Evolutionary conservation across 305 asterid species (phyloP).

Genomic region (Andrographis paniculata): DNA sequence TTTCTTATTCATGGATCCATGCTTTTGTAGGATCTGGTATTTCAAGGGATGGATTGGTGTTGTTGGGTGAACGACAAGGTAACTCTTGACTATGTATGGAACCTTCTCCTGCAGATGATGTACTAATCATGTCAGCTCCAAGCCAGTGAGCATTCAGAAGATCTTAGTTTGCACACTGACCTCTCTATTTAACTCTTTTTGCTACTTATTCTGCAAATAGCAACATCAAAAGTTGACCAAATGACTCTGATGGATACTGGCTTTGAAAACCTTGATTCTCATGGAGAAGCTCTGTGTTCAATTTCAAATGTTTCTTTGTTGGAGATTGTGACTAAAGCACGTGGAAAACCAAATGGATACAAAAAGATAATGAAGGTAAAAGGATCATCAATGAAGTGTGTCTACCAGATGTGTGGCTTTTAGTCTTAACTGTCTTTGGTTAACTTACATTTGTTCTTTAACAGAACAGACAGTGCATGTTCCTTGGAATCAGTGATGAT

Average conservation of each 20-base stretch:
- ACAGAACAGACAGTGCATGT: constrained; percentile 60
- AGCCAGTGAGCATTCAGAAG: too few species aligned
- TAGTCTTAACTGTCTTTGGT: constrained; percentile 9
- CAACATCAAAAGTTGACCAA: constrained; percentile 61
- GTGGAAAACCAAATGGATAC: constrained; percentile 92
- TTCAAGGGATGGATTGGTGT: constrained; percentile 70
- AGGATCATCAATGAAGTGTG: constrained; percentile 13
- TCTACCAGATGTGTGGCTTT: constrained; percentile 7
- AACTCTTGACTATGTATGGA: constrained; percentile 13
- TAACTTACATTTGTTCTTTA: constrained; percentile 13
- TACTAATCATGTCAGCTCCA: too few species aligned
- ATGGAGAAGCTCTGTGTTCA: constrained; percentile 85
- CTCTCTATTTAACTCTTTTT: not conserved
- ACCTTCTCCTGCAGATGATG: constrained; percentile 5
- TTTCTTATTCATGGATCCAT: constrained; percentile 7
- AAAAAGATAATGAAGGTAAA: constrained; percentile 78
- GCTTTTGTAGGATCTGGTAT: constrained; percentile 66
- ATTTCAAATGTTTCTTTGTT: constrained; percentile 73
- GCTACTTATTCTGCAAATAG: constrained; percentile 30
- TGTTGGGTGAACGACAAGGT: constrained; percentile 85
- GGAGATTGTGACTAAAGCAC: constrained; percentile 77
- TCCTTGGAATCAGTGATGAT: constrained; percentile 73
- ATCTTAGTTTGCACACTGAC: not conserved
- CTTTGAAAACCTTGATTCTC: constrained; percentile 47
- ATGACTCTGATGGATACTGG: constrained; percentile 30